Evolutionary conservation across 345 rosid species (phyloP), one percentile per base, ranked within the genome.

Genomic region (Aquilaria yunnanensis): DNA sequence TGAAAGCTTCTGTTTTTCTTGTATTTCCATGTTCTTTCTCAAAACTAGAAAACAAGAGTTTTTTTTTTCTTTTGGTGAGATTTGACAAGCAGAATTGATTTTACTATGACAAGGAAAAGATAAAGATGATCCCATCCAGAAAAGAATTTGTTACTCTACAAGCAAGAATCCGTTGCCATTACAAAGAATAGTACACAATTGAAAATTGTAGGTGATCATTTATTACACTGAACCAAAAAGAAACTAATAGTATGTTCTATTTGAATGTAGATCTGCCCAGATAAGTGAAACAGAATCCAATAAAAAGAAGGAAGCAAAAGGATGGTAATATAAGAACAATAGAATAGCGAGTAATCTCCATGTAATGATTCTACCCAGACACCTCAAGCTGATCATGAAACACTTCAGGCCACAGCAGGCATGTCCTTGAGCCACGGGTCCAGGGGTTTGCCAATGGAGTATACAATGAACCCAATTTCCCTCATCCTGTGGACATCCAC

Each of bases 361-460:
- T 45, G 50, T 57, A 47, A 14, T 58, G 54, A 49, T 55, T 69
- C 70, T 43, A 67, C 64, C 43, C 48, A 65, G 52, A 47, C 61
- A 69, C 14, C 30, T 12, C 54, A 23, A 14, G 47, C 14, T 31
- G 46, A 12, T 50, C 14, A 45, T 14, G 47, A 62, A 10, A 23
- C 29, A 34, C 3, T 57, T 57, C 67, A 81, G 32, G 76, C 80
- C 32, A 81, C 63, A 11, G 82, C 78, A 49, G 85, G 85, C 85
- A 81, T 75, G 74, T 78, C 85, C 72, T 77, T 75, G 13, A 81
- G 76, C 82, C 85, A 81, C 14, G 57, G 52, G 63, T 81, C 85
- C 57, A 81, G 67, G 10, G 82, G 85, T 74, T 81, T 81, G 5
- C 85, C 80, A 14, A 81, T 81, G 37, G 80, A 62, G 62, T 77